phyloP scores from a whole-genome alignment of 331 rosid genomes.

The Pyrus hybrid region DNA sequence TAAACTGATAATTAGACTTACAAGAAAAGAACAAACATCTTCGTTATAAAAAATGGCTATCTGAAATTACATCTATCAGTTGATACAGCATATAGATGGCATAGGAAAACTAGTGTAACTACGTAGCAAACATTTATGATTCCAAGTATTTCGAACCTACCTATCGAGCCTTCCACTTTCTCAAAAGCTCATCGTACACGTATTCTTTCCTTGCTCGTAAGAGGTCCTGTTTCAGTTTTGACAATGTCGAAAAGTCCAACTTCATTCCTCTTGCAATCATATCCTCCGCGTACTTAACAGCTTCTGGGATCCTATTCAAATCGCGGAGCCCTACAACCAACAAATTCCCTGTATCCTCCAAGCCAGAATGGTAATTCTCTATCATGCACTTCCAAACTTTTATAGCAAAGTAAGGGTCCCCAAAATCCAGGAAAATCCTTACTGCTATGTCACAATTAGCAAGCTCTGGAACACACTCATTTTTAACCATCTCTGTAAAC shows the following conservation, averaged over 20 bases:
- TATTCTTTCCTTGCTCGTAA: constrained; percentile 33
- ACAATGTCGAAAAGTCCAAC: constrained; percentile 39
- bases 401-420: constrained; percentile 38
- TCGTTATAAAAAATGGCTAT: neutral
- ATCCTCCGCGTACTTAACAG: constrained; percentile 62
- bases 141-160: neutral
- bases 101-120: neutral
- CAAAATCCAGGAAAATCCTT: constrained; percentile 34
- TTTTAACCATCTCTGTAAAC: constrained; percentile 55
- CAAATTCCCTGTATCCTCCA: constrained; percentile 43
- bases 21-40: neutral
- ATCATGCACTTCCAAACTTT: constrained; percentile 55
- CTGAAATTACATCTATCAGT: neutral
- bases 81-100: neutral
- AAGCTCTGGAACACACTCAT: constrained; percentile 50
- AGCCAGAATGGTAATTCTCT: constrained; percentile 31
- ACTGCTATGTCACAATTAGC: constrained; percentile 43
- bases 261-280: constrained; percentile 50
- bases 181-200: constrained; percentile 40
- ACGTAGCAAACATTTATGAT: neutral
- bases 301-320: constrained; percentile 45
- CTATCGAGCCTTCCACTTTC: constrained; percentile 37
- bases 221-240: constrained; percentile 51
- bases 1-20: neutral
- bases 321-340: constrained; percentile 42